Evolutionary conservation across 164 flowering plant genomes (phyloP), one percentile per base, ranked within the genome.

Genomic region (Hamamelis virginiana): DNA sequence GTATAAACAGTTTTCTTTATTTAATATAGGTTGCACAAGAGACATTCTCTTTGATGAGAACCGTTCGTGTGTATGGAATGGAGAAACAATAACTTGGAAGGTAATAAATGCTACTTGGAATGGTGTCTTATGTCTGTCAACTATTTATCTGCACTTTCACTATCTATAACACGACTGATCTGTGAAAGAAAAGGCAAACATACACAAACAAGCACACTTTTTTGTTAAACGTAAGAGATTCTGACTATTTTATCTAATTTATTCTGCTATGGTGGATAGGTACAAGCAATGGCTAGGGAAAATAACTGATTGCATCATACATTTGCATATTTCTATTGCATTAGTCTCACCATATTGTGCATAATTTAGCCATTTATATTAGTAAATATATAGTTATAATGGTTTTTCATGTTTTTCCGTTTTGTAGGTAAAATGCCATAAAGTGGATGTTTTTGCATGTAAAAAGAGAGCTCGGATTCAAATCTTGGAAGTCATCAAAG

Each of bases 61-160:
- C 97, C 44, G 92, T 94, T 23, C 88, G 98, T 69, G 96, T 89
- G 52, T 94, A 94, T 83, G 97, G 97, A 74, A 88, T 97, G 43
- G 98, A 94, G 76, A 75, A 87, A 68, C 86, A 83, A 72, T 97
- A 94, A 80, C 41, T 77, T 74, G 75, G 79, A 76, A 89, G 98
- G 98, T 84, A 76, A 77, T 50, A 23, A 53, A 27, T 69, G 47
- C 66, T 74, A 28, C 57, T 65, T 15, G 62, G 59, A 55, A 19
- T 72, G 19, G 21, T 50, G 43, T 26, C 33, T 59, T n/a, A n/a
- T 57, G 38, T n/a, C n/a, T 70, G 55, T 56, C 59, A 56, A 10
- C 25, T 14, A 48, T 44, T 21, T 51, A 50, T 58, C 33, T 69
- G 22, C 12, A 38, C 26, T 47, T 69, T 51, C 50, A n/a, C 8